phyloP scores from a whole-genome alignment of 2,329 filamentous ascomycete species.

The Amauroascus verrucosus region DNA sequence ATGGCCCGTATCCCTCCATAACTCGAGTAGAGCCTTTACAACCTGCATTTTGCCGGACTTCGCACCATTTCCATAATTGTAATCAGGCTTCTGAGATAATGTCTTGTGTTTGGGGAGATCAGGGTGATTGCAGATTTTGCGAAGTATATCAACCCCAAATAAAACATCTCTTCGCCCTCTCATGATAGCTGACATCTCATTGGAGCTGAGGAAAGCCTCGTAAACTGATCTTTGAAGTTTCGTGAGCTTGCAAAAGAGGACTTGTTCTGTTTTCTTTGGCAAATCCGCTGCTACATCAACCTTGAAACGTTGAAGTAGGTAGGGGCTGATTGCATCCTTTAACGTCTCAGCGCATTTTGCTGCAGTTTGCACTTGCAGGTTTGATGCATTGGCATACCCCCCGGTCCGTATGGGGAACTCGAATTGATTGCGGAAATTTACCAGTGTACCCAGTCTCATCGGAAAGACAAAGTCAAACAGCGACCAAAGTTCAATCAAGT shows the following conservation, averaged over 20 bases:
- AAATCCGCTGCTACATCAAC: conserved; percentile 87
- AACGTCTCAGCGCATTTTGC: conserved; percentile 88
- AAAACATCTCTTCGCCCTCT: conserved; percentile 66
- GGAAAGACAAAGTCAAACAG: conserved; percentile 96
- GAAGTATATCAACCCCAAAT: conserved; percentile 80
- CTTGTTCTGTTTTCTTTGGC: conserved; percentile 91
- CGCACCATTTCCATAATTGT: conserved; percentile 64
- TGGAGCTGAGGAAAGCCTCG: conserved; percentile 66
- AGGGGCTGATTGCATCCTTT: conserved; percentile 88
- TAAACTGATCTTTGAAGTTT: conserved; percentile 69
- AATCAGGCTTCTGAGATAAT: conserved; percentile 50
- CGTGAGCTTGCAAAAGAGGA: conserved; percentile 90
- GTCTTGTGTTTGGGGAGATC: conserved; percentile 66
- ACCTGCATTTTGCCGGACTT: conserved; percentile 96
- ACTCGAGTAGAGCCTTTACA: conserved; percentile 70
- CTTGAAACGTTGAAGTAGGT: conserved; percentile 84
- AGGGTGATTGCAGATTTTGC: conserved; percentile 97
- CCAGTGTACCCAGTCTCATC: conserved; percentile 83
- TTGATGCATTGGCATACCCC: conserved; percentile 90
- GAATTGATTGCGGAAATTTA: conserved; percentile 83
- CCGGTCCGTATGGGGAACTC: conserved; percentile 89
- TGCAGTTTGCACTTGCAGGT: conserved; percentile 86
- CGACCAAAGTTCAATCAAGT: conserved; percentile 88
- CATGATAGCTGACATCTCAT: conserved; percentile 76
- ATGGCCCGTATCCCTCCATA: conserved; percentile 87